Percentiles rank a stretch among this genome's conserved stretches.
phyloP scores from a whole-genome alignment of 345 rosid genomes.

The Populus pruinosa region DNA sequence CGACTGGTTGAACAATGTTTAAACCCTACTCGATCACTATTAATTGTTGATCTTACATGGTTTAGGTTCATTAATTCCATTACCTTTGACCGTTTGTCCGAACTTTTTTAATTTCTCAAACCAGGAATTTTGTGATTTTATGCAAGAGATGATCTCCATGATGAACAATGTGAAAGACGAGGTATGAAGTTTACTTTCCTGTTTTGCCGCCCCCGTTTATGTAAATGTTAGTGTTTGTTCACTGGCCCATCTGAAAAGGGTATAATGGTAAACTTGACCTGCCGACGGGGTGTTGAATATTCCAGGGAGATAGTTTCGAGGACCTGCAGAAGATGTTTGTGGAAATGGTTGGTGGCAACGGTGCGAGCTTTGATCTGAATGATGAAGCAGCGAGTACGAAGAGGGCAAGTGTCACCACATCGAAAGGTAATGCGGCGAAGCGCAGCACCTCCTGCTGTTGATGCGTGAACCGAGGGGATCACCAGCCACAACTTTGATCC shows the following conservation, averaged over 20 bases:
- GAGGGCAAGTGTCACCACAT: conserved; percentile 39
- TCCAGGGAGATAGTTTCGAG: conserved; percentile 75
- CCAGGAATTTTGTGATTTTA: conserved; percentile 78
- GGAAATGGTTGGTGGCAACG: conserved; percentile 70
- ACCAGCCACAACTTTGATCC: neutral
- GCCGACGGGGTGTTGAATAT: too few relatives aligned
- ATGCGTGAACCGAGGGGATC: conserved; percentile 9
- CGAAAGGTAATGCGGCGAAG: conserved; percentile 40
- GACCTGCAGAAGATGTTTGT: conserved; percentile 85
- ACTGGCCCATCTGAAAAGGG: neutral
- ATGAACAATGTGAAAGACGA: conserved; percentile 81
- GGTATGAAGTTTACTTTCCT: conserved; percentile 26
- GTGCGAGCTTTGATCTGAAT: conserved; percentile 25
- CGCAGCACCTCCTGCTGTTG: conserved; percentile 34
- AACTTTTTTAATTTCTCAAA: conserved; percentile 9
- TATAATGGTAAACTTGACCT: neutral
- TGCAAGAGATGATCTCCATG: conserved; percentile 93
- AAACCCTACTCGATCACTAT: too few relatives aligned
- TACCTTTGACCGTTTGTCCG: neutral
- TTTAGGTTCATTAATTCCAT: neutral
- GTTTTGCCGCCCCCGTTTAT: neutral
- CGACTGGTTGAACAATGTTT: too few relatives aligned
- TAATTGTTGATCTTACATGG: neutral
- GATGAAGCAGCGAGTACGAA: conserved; percentile 31
- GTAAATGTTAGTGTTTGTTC: too few relatives aligned